These are phyloP conservation scores for Gastrolobium bilobum DNA, from an alignment of 306 rosid species.

Conservation along the genomic window DNA sequence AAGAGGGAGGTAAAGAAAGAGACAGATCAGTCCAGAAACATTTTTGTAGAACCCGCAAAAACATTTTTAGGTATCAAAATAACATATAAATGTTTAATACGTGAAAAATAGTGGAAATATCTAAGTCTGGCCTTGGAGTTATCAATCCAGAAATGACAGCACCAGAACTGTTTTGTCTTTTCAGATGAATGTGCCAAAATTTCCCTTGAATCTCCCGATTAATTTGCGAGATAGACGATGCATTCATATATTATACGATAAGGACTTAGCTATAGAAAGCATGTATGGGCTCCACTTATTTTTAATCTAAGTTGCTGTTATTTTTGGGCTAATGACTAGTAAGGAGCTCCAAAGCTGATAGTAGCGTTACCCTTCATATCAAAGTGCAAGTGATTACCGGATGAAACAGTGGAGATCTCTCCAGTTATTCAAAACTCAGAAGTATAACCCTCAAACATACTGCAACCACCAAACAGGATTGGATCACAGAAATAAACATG, in stretches of 20 bases:
- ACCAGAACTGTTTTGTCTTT: not conserved
- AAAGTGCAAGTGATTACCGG: slow-evolving; percentile 21
- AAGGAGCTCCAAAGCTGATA: not conserved
- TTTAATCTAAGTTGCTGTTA: not conserved
- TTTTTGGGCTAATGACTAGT: not conserved
- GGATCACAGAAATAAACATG: slow-evolving; percentile 42
- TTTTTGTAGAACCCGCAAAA: not conserved
- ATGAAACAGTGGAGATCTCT: slow-evolving; percentile 14
- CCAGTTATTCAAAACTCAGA: not conserved
- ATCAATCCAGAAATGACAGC: slow-evolving; percentile 32
- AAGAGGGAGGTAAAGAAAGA: too few relatives aligned
- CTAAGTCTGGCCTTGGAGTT: slow-evolving; percentile 39
- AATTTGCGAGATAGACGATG: slow-evolving; percentile 35
- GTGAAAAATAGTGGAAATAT: slow-evolving; percentile 27
- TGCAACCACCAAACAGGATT: slow-evolving; percentile 11
- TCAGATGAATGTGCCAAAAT: slow-evolving; percentile 13
- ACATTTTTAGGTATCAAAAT: not conserved
- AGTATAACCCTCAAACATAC: slow-evolving; percentile 8
- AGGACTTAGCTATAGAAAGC: slow-evolving; percentile 17
- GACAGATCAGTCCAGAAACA: too few relatives aligned
- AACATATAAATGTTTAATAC: slow-evolving; percentile 14
- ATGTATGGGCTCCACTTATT: not conserved
- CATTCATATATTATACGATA: slow-evolving; percentile 25
- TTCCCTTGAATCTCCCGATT: slow-evolving; percentile 47
- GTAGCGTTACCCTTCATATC: not conserved